These are phyloP conservation scores for Albugo candida DNA, from an alignment of 352 stramenopile genomes.

Conservation along the genomic window DNA sequence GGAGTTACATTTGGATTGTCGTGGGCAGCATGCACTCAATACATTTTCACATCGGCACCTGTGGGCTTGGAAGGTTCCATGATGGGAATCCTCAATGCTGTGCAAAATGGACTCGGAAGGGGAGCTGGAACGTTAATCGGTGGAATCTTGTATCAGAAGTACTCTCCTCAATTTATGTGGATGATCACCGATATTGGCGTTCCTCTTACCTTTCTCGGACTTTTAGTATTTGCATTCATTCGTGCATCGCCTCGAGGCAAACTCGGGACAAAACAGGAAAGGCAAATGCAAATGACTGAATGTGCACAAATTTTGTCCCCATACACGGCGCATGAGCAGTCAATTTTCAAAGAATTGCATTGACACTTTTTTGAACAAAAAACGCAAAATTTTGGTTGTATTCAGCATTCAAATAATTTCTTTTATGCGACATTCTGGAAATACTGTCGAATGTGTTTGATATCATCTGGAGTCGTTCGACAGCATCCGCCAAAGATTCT, in stretches of 20 bases:
- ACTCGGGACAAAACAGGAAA: not conserved
- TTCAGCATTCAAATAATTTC: too few species aligned
- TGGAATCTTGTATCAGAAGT: constrained; percentile 7
- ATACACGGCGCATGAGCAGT: not conserved
- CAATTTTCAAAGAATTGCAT: too few species aligned
- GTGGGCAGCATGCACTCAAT: constrained; percentile 8
- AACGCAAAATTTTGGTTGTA: too few species aligned
- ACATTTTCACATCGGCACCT: constrained; percentile 8
- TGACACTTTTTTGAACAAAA: too few species aligned
- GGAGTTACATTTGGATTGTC: constrained; percentile 10
- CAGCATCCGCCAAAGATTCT: constrained; percentile 70
- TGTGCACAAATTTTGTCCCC: not conserved
- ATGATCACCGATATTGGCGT: constrained; percentile 5
- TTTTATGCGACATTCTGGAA: constrained; percentile 11
- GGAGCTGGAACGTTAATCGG: constrained; percentile 6
- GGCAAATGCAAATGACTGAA: not conserved
- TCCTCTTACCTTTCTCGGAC: constrained; percentile 3
- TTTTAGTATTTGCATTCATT: constrained; percentile 4
- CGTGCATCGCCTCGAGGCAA: not conserved
- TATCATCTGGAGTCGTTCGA: constrained; percentile 51
- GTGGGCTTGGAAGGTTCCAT: constrained; percentile 6
- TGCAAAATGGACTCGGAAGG: constrained; percentile 7
- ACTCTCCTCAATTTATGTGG: constrained; percentile 6
- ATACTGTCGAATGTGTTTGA: constrained; percentile 33
- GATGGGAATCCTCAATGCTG: constrained; percentile 8